Percentiles rank a stretch among this genome's conserved stretches.
Evolutionary conservation across 1,284 basidiomycete species (phyloP).

Genomic region (Microbotryum scabiosae): DNA sequence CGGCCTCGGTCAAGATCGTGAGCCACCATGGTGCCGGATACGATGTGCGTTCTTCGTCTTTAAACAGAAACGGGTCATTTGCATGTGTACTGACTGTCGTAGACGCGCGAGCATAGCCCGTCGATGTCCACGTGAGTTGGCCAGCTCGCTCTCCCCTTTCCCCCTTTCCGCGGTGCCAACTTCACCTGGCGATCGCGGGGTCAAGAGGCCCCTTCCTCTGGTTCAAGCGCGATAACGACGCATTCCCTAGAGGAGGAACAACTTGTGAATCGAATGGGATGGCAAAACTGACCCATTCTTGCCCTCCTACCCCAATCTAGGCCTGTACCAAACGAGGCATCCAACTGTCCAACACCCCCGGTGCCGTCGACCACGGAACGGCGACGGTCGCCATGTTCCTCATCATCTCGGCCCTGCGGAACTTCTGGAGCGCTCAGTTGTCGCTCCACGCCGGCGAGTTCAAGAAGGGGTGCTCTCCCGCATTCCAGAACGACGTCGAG

Average conservation of each 20-base stretch:
- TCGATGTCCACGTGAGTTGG: not conserved
- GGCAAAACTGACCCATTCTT: not conserved
- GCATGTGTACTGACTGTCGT: not conserved
- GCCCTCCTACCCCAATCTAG: not conserved
- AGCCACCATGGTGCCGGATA: slow-evolving; percentile 91
- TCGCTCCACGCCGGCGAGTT: slow-evolving; percentile 42
- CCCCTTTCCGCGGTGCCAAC: not conserved
- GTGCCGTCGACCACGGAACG: slow-evolving; percentile 81
- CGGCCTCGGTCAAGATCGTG: slow-evolving; percentile 67
- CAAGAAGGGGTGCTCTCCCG: slow-evolving; percentile 49
- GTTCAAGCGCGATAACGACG: not conserved
- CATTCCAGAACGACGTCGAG: slow-evolving; percentile 57
- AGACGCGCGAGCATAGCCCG: not conserved
- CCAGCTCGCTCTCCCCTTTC: not conserved
- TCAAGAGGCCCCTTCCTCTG: not conserved
- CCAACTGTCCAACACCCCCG: slow-evolving; percentile 78
- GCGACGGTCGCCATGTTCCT: slow-evolving; percentile 81
- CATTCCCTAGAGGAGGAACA: not conserved
- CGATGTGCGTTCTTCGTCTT: slow-evolving; percentile 45
- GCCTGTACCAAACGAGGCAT: slow-evolving; percentile 47
- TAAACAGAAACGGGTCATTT: not conserved
- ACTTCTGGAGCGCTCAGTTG: slow-evolving; percentile 61
- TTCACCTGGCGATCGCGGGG: too few species aligned
- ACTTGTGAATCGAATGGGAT: not conserved
- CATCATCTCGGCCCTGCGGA: slow-evolving; percentile 66